Percentiles rank a stretch among this genome's conserved stretches.
phyloP scores from a whole-genome alignment of 192 early-diverging fungal species.

The Coemansia sp. region DNA sequence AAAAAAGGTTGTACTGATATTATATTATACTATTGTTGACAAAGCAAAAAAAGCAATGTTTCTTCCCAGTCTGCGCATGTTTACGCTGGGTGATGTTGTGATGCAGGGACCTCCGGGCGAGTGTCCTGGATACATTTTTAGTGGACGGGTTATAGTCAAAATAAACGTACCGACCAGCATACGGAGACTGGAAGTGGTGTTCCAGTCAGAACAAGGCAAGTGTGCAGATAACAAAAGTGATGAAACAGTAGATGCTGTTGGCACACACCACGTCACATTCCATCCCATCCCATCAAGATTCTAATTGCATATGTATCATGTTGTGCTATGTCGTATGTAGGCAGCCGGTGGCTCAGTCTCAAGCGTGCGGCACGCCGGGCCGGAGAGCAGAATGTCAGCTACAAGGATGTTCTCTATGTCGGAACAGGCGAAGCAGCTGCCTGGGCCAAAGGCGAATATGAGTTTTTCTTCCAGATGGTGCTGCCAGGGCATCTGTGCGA shows the following conservation, averaged over 20 bases:
- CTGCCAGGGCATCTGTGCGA: conserved; percentile 46
- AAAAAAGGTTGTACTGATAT: no score
- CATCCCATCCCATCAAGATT: no score
- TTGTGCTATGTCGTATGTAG: conserved; percentile 6
- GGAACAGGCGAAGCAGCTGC: neutral
- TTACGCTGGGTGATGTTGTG: conserved; percentile 43
- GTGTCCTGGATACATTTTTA: conserved; percentile 35
- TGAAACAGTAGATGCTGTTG: no score
- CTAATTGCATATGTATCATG: no score
- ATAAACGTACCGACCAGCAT: conserved; percentile 29
- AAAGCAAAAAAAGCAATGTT: conserved; percentile 17
- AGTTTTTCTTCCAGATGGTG: conserved; percentile 48
- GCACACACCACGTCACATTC: no score
- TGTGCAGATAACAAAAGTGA: neutral
- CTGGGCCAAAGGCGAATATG: conserved; percentile 38
- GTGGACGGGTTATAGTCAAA: conserved; percentile 45
- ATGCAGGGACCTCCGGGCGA: conserved; percentile 39
- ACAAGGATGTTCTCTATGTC: conserved; percentile 12
- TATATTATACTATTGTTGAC: neutral
- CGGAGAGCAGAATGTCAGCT: neutral
- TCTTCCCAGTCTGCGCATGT: conserved; percentile 41
- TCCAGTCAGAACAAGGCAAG: conserved; percentile 39
- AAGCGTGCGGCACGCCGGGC: conserved; percentile 6
- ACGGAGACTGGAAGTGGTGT: conserved; percentile 26
- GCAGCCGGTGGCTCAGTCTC: conserved; percentile 23